Evolutionary conservation across 2,329 filamentous ascomycete species (phyloP).

Genomic region (Apiospora malaysiana): DNA sequence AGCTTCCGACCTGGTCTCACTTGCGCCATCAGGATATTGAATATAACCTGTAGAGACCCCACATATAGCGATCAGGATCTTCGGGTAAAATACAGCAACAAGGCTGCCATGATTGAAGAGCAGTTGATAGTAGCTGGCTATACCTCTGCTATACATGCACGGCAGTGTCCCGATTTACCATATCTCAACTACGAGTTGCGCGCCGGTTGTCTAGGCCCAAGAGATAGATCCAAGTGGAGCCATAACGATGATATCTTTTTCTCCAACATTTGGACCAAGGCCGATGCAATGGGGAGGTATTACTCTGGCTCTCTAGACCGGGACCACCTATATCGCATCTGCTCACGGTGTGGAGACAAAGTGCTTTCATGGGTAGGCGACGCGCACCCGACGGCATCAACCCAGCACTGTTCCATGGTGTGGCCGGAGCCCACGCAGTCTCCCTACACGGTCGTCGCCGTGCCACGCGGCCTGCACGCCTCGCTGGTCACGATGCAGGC

Average conservation of each 20-base stretch:
- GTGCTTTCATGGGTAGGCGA: neutral
- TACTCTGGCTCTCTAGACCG: neutral
- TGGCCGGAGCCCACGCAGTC: too few species aligned
- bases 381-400: too few species aligned
- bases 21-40: neutral
- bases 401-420: too few species aligned
- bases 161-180: neutral
- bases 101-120: slow-evolving; percentile 3
- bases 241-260: too few species aligned
- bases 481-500: neutral
- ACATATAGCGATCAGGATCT: neutral
- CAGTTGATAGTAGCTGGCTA: neutral
- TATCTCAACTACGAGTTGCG: neutral
- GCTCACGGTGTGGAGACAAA: neutral
- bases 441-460: too few species aligned
- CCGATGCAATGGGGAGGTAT: neutral
- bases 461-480: neutral
- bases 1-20: neutral
- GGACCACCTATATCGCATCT: neutral
- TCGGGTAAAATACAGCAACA: too few species aligned
- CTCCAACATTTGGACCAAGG: neutral
- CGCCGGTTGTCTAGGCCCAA: neutral
- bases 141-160: neutral
- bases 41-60: neutral
- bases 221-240: too few species aligned